phyloP scores from a whole-genome alignment of 202 grass and related monocot species.

The Brachypodium distachyon region DNA sequence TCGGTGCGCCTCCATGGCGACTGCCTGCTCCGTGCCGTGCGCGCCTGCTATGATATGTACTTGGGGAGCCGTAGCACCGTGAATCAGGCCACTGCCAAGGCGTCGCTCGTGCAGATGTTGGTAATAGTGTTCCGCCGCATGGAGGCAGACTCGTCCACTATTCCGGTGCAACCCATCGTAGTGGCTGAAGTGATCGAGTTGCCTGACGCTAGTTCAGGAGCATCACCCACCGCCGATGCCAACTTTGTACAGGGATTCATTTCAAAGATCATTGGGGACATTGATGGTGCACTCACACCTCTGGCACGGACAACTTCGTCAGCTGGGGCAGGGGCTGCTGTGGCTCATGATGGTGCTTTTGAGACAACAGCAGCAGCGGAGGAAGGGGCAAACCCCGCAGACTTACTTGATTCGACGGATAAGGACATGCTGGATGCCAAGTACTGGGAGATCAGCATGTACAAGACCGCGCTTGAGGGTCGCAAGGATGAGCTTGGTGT shows the following conservation, averaged over 20 bases:
- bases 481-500: conserved; percentile 90
- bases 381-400: conserved; percentile 73
- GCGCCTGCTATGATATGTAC: conserved; percentile 95
- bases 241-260: conserved; percentile 92
- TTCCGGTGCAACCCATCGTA: conserved; percentile 83
- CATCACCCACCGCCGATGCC: conserved; percentile 43
- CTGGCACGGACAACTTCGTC: conserved; percentile 40
- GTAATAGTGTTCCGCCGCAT: conserved; percentile 95
- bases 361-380: conserved; percentile 64
- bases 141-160: conserved; percentile 92
- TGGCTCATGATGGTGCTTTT: conserved; percentile 82
- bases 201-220: conserved; percentile 31
- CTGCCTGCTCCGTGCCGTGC: conserved; percentile 71
- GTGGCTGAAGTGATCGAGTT: conserved; percentile 86
- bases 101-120: conserved; percentile 96
- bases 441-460: conserved; percentile 99
- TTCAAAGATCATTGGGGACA: conserved; percentile 85
- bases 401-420: conserved; percentile 89
- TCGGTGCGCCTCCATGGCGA: conserved; percentile 84
- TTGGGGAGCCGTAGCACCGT: conserved; percentile 69
- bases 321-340: conserved; percentile 13
- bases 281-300: conserved; percentile 75
- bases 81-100: conserved; percentile 96
- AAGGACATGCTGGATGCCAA: conserved; percentile 99
- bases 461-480: conserved; percentile 93